These are phyloP conservation scores for Colletotrichum cordylinicola DNA, from an alignment of 2,329 filamentous ascomycete species.

Conservation along the genomic window DNA sequence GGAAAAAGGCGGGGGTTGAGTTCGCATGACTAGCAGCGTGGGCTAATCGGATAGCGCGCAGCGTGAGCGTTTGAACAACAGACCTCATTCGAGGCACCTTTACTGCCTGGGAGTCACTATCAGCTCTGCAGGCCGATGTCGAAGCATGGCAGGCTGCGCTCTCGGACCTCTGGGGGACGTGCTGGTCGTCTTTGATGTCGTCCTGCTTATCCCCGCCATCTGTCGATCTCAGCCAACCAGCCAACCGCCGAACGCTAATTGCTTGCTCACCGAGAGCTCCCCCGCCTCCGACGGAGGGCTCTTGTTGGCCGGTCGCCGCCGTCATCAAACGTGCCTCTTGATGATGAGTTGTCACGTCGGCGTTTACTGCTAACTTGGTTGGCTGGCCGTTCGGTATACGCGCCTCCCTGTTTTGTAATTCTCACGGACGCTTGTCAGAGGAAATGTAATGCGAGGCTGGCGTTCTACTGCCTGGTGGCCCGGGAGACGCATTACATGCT, in stretches of 20 bases:
- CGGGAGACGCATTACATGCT: not conserved
- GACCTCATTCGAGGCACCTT: not conserved
- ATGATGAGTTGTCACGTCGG: not conserved
- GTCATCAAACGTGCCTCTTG: not conserved
- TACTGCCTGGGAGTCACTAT: not conserved
- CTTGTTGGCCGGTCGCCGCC: not conserved
- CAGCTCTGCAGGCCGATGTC: not conserved
- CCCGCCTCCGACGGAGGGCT: constrained; percentile 5
- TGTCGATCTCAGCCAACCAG: constrained; percentile 7
- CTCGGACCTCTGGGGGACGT: constrained; percentile 3
- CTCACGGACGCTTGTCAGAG: constrained; percentile 6
- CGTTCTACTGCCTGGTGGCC: not conserved
- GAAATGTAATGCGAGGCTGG: constrained; percentile 8
- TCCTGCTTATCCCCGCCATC: constrained; percentile 4
- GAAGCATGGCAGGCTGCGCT: not conserved
- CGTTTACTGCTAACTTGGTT: not conserved
- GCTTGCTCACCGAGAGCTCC: constrained; percentile 17
- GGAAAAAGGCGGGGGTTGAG: constrained; percentile 13
- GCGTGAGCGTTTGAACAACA: constrained; percentile 4
- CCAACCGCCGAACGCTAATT: not conserved
- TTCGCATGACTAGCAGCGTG: constrained; percentile 22
- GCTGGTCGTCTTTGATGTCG: not conserved
- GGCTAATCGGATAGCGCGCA: not conserved
- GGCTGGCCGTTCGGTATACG: not conserved
- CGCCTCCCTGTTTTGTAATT: not conserved